Conservation (phyloP, 2,329 filamentous ascomycete species). For the Cladorrhinum sp. region DNA sequence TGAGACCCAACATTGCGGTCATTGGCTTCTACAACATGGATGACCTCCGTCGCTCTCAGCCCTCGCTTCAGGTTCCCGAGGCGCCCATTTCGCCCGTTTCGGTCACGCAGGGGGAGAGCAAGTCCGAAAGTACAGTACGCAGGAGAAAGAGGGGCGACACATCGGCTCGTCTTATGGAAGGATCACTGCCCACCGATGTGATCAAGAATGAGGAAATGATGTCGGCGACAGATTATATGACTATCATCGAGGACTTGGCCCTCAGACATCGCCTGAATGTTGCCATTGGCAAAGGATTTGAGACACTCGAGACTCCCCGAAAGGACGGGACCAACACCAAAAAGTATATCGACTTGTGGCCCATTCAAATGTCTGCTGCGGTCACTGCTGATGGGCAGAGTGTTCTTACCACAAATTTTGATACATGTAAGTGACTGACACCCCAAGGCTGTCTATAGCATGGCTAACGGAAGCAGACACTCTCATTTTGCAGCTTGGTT, state of each 20-base stretch:
- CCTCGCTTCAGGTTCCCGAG: constrained; percentile 56
- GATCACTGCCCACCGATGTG: constrained; percentile 63
- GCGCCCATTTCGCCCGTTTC: constrained; percentile 33
- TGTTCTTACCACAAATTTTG: constrained; percentile 82
- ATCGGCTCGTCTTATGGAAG: constrained; percentile 54
- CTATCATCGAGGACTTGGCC: constrained; percentile 77
- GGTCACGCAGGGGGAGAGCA: constrained; percentile 25
- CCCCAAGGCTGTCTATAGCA: too few species aligned
- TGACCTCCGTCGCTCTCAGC: constrained; percentile 62
- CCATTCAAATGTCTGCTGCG: constrained; percentile 89
- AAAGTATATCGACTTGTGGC: constrained; percentile 84
- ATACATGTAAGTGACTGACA: constrained; percentile 55
- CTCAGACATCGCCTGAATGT: constrained; percentile 78
- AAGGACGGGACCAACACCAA: constrained; percentile 58
- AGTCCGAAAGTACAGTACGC: constrained; percentile 32
- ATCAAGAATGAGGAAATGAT: constrained; percentile 68
- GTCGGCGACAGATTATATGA: constrained; percentile 71
- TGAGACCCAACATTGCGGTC: constrained; percentile 85
- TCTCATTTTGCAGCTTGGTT: constrained; percentile 81
- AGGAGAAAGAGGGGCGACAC: constrained; percentile 50
- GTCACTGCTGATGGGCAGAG: constrained; percentile 64
- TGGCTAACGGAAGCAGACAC: constrained; percentile 41
- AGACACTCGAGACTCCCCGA: constrained; percentile 68
- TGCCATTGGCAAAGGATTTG: constrained; percentile 78
- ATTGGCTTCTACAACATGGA: constrained; percentile 78